Base-by-base conservation (phyloP, 1,284 basidiomycete genomes). In the Sporisorium exsertum region DNA sequence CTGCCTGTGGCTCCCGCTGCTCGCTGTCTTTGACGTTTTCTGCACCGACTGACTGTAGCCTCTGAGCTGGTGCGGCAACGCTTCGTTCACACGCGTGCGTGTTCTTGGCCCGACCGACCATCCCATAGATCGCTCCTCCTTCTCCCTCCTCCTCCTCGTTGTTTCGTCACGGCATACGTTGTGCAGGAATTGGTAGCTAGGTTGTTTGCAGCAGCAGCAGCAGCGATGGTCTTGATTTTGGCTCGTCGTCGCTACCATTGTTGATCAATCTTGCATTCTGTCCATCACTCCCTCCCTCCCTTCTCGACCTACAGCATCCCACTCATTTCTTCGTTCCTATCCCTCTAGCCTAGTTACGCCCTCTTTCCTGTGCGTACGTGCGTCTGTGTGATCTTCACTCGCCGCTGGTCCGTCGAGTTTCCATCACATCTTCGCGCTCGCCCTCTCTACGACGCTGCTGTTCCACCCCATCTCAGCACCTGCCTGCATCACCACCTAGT, bases 371-470 rank as follows among this genome's bases (percentile, higher is more conserved):
- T n/a, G n/a, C n/a, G n/a, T 32, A n/a, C n/a, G 29, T 16, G 29
- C 49, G 46, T 32, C 15, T 20, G n/a, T 33, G 52, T 40, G 33
- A 40, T 53, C 35, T 22, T 52, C 51, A 37, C 43, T 68, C 43
- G 50, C 47, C 40, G 57, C 60, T 50, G 49, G 29, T 50, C 18
- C 49, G 49, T 50, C 49, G 49, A 50, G 49, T 29, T 49, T 49
- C 49, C 18, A 20, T 50, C 49, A 50, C 49, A 12, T 64, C 56
- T 47, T 62, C 51, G 58, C 69, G 26, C 27, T 29, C 16, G 37
- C 16, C 37, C 37, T n/a, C 22, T 29, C 47, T 15, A n/a, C 46
- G 15, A 26, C 45, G 10, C 24, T 26, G 12, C 45, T 46, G 15
- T 16, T 47, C n/a, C 15, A 16, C 46, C 9, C 49, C 54, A 46